phyloP scores from a whole-genome alignment of 345 rosid species.

The Chamaenerion angustifolium region DNA sequence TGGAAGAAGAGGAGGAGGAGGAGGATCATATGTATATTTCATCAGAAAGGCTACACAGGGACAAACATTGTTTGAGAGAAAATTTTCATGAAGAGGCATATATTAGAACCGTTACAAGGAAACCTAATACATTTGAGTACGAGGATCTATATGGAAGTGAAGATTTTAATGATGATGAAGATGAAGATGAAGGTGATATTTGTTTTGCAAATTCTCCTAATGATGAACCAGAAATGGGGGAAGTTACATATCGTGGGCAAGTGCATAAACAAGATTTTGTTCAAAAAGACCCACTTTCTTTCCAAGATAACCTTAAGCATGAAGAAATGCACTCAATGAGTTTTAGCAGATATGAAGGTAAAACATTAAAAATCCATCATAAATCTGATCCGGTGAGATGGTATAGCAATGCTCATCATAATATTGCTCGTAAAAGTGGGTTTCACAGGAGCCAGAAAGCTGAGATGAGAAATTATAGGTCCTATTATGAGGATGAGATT shows the following conservation, averaged over 20 bases:
- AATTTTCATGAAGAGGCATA: conserved; percentile 14
- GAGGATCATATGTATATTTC: conserved; percentile 5
- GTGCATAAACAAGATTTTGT: conserved; percentile 15
- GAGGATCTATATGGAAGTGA: conserved; percentile 22
- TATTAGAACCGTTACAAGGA: conserved; percentile 19
- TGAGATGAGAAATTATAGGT: conserved; percentile 31
- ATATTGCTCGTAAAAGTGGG: conserved; percentile 16
- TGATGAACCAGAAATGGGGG: conserved; percentile 19
- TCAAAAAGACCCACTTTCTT: conserved; percentile 18
- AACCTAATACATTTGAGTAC: conserved; percentile 19
- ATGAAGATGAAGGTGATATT: conserved; percentile 12
- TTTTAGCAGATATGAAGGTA: conserved; percentile 21
- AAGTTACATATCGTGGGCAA: conserved; percentile 20
- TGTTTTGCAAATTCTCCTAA: conserved; percentile 16
- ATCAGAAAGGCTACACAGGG: conserved; percentile 1
- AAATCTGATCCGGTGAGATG: conserved; percentile 17
- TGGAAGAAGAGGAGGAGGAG: neutral
- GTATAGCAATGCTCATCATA: conserved; percentile 15
- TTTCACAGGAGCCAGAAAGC: conserved; percentile 19
- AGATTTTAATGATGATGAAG: conserved; percentile 26
- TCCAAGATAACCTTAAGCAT: conserved; percentile 21
- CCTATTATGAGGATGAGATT: conserved; percentile 17
- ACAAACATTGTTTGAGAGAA: conserved; percentile 14
- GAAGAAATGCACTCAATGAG: conserved; percentile 18
- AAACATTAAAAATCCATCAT: conserved; percentile 17